These are phyloP conservation scores for Leptographium flavum DNA, from an alignment of 2,329 filamentous ascomycete genomes.

Conservation along the genomic window DNA sequence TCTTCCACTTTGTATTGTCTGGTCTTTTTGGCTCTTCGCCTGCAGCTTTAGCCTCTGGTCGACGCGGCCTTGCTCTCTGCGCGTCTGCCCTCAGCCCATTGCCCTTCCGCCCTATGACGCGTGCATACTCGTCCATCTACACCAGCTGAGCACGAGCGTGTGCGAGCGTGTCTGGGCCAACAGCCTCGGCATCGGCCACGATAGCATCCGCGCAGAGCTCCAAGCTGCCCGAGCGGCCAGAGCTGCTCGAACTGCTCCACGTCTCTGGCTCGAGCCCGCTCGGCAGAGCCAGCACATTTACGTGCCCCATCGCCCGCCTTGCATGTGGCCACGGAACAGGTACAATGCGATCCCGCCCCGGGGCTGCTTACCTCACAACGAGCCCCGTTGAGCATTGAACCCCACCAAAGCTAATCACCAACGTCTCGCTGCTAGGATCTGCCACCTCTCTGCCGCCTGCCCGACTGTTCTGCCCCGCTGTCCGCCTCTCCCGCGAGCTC, in stretches of 20 bases:
- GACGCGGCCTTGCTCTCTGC: not conserved
- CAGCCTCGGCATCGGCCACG: not conserved
- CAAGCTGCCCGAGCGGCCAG: not conserved
- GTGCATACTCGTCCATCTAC: not conserved
- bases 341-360: too few relatives aligned
- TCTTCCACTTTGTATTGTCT: not conserved
- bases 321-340: too few relatives aligned
- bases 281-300: not conserved
- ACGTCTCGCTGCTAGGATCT: not conserved
- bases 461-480: too few relatives aligned
- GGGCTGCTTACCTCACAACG: too few relatives aligned
- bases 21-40: not conserved
- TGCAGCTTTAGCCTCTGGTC: not conserved
- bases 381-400: too few relatives aligned
- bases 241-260: not conserved
- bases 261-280: too few relatives aligned
- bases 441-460: not conserved
- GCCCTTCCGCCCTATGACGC: not conserved
- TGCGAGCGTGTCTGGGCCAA: not conserved
- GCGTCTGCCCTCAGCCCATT: not conserved
- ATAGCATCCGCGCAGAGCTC: not conserved
- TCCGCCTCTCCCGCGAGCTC: not conserved
- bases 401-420: not conserved
- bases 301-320: too few relatives aligned
- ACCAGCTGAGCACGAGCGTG: not conserved